Conservation (phyloP, 495 filamentous ascomycete species). For the Penicillium silybi region DNA sequence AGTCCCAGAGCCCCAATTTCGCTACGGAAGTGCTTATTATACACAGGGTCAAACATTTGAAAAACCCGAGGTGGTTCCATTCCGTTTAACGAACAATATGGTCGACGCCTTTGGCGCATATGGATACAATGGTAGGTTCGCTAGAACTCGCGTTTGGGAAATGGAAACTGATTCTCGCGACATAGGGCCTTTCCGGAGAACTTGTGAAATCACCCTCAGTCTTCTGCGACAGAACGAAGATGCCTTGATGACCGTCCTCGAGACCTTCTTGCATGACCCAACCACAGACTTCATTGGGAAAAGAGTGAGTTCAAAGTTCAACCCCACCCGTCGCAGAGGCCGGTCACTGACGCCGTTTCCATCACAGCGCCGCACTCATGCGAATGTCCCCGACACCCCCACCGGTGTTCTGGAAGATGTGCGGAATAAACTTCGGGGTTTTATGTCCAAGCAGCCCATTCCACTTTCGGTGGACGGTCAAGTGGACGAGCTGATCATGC, state of each 20-base stretch:
- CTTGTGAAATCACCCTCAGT: constrained; percentile 79
- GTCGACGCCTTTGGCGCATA: constrained; percentile 91
- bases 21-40: constrained; percentile 3
- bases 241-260: constrained; percentile 92
- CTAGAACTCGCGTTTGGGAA: background rate
- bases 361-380: constrained; percentile 51
- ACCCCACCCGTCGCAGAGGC: background rate
- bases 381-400: constrained; percentile 75
- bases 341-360: constrained; percentile 4
- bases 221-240: constrained; percentile 90
- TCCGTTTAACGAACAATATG: constrained; percentile 98
- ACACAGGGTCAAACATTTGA: constrained; percentile 77
- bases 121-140: constrained; percentile 63
- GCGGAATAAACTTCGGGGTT: constrained; percentile 76
- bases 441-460: constrained; percentile 80
- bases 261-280: constrained; percentile 95
- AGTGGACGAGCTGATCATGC: constrained; percentile 84
- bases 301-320: constrained; percentile 46
- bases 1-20: too few species aligned
- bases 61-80: constrained; percentile 93
- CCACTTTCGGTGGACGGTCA: constrained; percentile 93
- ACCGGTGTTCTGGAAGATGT: constrained; percentile 88
- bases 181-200: constrained; percentile 78
- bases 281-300: constrained; percentile 86
- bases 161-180: background rate